Percentiles rank a stretch among this genome's conserved stretches.
phyloP scores from a whole-genome alignment of 129 eudicot genomes.

The Oenanthe sinensis region DNA sequence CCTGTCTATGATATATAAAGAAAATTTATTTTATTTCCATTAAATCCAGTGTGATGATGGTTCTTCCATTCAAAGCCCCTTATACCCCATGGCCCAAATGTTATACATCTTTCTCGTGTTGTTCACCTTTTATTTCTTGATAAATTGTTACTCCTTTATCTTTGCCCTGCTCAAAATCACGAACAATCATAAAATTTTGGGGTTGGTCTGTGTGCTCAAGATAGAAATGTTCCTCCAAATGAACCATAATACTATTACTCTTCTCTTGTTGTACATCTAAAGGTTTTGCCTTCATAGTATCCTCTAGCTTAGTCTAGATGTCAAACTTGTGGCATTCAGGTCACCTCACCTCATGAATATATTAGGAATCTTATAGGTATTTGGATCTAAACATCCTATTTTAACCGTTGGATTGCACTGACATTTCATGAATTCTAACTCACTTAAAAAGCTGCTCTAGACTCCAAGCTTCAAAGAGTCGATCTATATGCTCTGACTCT shows the following conservation, averaged over 20 bases:
- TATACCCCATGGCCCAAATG: neutral
- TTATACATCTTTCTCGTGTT: neutral
- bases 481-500: neutral
- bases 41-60: neutral
- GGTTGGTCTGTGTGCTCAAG: neutral
- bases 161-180: neutral
- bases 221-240: neutral
- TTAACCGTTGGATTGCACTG: neutral
- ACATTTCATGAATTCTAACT: neutral
- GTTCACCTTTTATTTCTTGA: neutral
- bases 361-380: neutral
- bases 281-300: neutral
- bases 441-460: neutral
- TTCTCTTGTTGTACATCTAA: neutral
- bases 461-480: neutral
- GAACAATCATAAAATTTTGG: neutral
- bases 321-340: too few species aligned
- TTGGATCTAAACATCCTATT: neutral
- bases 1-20: neutral
- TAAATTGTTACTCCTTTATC: neutral
- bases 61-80: neutral
- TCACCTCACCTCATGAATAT: neutral
- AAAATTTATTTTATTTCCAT: neutral
- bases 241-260: neutral
- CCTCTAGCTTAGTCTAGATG: neutral